phyloP scores from a whole-genome alignment of 1,139 yeast genomes.

The Kazachstania sp. region DNA sequence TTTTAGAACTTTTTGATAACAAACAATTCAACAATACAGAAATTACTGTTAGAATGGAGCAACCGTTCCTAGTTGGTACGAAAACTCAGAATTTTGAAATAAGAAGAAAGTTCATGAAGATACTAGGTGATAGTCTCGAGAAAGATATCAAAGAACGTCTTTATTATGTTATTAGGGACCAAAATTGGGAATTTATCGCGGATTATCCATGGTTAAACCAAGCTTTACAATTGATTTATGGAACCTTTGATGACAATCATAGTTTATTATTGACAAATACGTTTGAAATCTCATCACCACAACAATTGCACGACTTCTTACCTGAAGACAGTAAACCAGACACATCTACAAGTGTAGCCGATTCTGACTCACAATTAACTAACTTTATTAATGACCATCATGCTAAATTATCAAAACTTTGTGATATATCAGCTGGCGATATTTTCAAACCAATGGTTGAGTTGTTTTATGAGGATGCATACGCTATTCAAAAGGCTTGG shows the following conservation, averaged over 20 bases:
- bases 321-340: conserved; percentile 10
- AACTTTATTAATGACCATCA: conserved; percentile 44
- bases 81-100: conserved; percentile 69
- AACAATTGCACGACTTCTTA: conserved; percentile 37
- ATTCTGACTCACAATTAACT: conserved; percentile 16
- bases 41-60: conserved; percentile 91
- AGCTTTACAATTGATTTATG: conserved; percentile 79
- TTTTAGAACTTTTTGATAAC: conserved; percentile 82
- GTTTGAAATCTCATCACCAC: conserved; percentile 48
- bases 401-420: conserved; percentile 40
- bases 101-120: conserved; percentile 70
- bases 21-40: conserved; percentile 76
- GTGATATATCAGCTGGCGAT: conserved; percentile 47
- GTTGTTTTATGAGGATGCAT: conserved; percentile 73
- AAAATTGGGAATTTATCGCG: conserved; percentile 92
- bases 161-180: conserved; percentile 79
- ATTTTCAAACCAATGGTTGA: conserved; percentile 67
- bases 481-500: conserved; percentile 82
- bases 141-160: conserved; percentile 70
- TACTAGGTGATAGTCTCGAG: conserved; percentile 74
- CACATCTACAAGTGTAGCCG: conserved; percentile 3
- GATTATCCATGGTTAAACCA: conserved; percentile 95
- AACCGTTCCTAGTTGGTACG: conserved; percentile 92
- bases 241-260: conserved; percentile 54
- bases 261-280: conserved; percentile 42